These are phyloP conservation scores for Ramalina peruviana DNA, from an alignment of 495 filamentous ascomycete genomes.

Conservation along the genomic window DNA sequence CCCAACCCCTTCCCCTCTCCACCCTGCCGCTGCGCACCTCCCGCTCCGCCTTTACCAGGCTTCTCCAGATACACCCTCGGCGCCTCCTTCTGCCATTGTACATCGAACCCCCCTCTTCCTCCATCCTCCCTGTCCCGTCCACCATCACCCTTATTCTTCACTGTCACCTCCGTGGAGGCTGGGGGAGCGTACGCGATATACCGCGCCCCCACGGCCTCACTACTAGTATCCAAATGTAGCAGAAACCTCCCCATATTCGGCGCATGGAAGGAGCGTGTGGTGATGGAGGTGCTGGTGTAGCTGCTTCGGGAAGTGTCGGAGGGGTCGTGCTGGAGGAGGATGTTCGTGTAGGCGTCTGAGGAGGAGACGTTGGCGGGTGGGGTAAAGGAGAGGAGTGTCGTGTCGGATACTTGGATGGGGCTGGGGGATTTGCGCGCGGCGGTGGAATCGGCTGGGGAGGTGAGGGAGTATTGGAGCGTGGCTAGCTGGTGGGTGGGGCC, in stretches of 20 bases:
- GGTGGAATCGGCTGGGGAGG: neutral
- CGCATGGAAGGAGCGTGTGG: neutral
- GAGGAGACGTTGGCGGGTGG: neutral
- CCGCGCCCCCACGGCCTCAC: neutral
- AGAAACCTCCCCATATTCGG: constrained; percentile 6
- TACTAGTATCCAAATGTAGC: neutral
- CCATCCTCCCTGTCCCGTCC: too few relatives aligned
- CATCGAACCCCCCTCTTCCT: neutral
- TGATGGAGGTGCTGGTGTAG: neutral
- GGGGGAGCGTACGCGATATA: neutral
- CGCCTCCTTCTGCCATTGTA: neutral
- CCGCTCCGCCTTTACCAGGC: neutral
- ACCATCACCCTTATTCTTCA: neutral
- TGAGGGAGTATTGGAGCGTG: neutral
- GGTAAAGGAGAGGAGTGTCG: constrained; percentile 6
- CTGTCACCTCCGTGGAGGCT: neutral
- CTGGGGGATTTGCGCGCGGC: neutral
- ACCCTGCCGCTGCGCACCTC: neutral
- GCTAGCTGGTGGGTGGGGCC: too few relatives aligned
- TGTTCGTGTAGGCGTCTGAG: neutral
- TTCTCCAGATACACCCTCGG: constrained; percentile 5
- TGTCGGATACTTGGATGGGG: constrained; percentile 16
- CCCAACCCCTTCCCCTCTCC: neutral
- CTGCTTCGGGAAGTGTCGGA: neutral
- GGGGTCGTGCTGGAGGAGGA: neutral